Evolutionary conservation across 2,329 filamentous ascomycete species (phyloP).

Genomic region (Penicillium nordicum): DNA sequence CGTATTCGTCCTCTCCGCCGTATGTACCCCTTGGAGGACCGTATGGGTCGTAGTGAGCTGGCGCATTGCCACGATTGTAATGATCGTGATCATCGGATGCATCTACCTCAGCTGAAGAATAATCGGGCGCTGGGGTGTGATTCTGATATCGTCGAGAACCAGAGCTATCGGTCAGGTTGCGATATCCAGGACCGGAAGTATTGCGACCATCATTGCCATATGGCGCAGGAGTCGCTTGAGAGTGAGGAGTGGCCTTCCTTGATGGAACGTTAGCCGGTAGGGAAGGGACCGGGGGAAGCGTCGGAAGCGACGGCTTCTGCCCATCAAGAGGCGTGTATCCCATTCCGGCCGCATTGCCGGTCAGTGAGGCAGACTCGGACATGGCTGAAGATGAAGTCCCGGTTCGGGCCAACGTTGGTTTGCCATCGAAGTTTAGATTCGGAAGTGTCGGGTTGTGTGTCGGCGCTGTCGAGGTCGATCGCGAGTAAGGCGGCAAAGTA

Average conservation of each 20-base stretch:
- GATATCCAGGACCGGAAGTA: conserved; percentile 18
- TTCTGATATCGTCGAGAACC: conserved; percentile 18
- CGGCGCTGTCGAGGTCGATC: conserved; percentile 46
- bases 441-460: conserved; percentile 38
- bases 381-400: conserved; percentile 50
- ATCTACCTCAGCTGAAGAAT: conserved; percentile 13
- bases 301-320: conserved; percentile 24
- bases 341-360: conserved; percentile 28
- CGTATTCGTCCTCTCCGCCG: neutral
- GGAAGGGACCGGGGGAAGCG: conserved; percentile 33
- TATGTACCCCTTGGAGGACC: neutral
- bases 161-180: conserved; percentile 16
- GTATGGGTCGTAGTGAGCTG: conserved; percentile 14
- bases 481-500: conserved; percentile 61
- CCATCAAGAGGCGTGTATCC: conserved; percentile 38
- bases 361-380: conserved; percentile 52
- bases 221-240: conserved; percentile 24
- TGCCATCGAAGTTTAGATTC: conserved; percentile 43
- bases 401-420: conserved; percentile 40
- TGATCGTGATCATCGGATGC: neutral
- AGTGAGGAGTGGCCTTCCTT: conserved; percentile 26
- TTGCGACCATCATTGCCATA: conserved; percentile 22
- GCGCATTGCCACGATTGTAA: neutral
- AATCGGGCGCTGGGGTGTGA: conserved; percentile 20
- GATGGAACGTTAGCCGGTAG: conserved; percentile 26